Conservation (phyloP, 2,329 filamentous ascomycete genomes). For the Didymella exigua region DNA sequence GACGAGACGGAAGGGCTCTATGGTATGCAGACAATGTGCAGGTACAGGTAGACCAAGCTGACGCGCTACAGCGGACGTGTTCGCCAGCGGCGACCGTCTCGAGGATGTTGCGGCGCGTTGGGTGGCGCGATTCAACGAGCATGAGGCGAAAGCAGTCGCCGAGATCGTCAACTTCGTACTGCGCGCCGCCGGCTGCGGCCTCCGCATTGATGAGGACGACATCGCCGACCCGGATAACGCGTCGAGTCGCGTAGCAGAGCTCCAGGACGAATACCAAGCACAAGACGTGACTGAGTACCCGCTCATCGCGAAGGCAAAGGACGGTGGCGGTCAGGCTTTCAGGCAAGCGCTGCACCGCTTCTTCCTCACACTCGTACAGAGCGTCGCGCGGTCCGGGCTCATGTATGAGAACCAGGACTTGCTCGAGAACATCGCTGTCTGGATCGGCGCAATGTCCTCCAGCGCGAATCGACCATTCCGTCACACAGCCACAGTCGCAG, state of each 20-base stretch:
- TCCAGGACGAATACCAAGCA: conserved; percentile 88
- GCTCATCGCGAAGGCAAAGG: conserved; percentile 79
- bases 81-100: conserved; percentile 59
- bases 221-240: conserved; percentile 90
- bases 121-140: conserved; percentile 61
- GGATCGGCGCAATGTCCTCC: conserved; percentile 90
- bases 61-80: conserved; percentile 60
- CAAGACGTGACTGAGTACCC: conserved; percentile 89
- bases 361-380: conserved; percentile 75
- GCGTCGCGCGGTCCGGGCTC: conserved; percentile 80
- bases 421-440: conserved; percentile 86
- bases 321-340: conserved; percentile 77
- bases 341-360: conserved; percentile 78
- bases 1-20: conserved; percentile 63
- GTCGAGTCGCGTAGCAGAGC: conserved; percentile 74
- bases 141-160: conserved; percentile 61
- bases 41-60: neutral
- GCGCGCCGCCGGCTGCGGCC: conserved; percentile 76
- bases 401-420: conserved; percentile 78
- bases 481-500: conserved; percentile 88
- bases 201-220: conserved; percentile 79
- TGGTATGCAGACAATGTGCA: conserved; percentile 46
- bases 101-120: conserved; percentile 64
- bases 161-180: conserved; percentile 68
- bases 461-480: conserved; percentile 86